Evolutionary conservation across 257 asterid species (phyloP).

Genomic region (Fraxinus pennsylvanica): DNA sequence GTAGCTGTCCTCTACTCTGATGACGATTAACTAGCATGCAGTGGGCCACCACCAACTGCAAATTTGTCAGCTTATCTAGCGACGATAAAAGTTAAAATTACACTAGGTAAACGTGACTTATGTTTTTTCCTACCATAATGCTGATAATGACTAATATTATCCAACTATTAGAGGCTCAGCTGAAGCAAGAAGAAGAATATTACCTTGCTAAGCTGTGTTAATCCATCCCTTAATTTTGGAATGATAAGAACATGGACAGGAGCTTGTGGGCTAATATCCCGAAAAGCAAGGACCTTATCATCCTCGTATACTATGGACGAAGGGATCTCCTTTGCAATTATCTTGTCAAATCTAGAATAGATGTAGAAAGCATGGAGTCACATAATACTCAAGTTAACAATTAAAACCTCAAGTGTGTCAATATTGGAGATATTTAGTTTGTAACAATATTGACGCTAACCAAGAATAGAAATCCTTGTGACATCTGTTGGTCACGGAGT

Average conservation of each 20-base stretch:
- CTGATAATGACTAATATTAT: neutral
- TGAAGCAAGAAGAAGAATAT: slow-evolving; percentile 1
- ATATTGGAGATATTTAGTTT: neutral
- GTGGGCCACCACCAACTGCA: neutral
- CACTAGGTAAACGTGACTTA: slow-evolving; percentile 1
- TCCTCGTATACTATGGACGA: slow-evolving; percentile 83
- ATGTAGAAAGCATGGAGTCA: slow-evolving; percentile 10
- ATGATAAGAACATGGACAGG: slow-evolving; percentile 88
- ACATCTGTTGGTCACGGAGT: neutral
- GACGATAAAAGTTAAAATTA: neutral
- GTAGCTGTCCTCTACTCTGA: neutral
- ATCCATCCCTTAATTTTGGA: slow-evolving; percentile 84
- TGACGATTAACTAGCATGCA: neutral
- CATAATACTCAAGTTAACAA: slow-evolving; percentile 3
- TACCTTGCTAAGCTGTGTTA: slow-evolving; percentile 88
- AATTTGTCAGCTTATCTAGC: neutral
- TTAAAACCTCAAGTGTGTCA: neutral
- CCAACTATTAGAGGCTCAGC: slow-evolving; percentile 4
- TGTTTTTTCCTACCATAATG: neutral
- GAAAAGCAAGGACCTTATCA: slow-evolving; percentile 85
- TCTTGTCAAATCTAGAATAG: slow-evolving; percentile 75
- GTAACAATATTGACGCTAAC: neutral
- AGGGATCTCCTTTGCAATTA: slow-evolving; percentile 89
- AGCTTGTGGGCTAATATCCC: slow-evolving; percentile 91
- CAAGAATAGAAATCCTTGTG: neutral